Conservation (phyloP, 768 basidiomycete species). For the Tephrocybe sp. region DNA sequence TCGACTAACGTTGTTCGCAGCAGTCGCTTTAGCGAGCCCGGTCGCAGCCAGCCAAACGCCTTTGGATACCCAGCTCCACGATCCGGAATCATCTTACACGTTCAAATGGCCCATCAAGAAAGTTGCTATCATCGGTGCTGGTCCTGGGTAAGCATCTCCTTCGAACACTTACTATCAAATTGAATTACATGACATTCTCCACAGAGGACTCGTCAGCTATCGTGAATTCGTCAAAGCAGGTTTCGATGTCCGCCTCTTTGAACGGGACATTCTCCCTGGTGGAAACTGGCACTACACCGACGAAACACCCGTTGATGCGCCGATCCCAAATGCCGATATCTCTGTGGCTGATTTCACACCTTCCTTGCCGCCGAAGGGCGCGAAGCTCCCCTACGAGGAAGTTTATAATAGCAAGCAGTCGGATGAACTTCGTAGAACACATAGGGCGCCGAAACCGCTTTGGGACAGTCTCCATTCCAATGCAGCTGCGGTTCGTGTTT, state of each 20-base stretch:
- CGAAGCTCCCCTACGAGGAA: slow-evolving; percentile 27
- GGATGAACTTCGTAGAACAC: slow-evolving; percentile 23
- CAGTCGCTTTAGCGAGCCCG: neutral
- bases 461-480: slow-evolving; percentile 36
- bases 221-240: slow-evolving; percentile 34
- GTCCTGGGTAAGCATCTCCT: slow-evolving; percentile 33
- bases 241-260: slow-evolving; percentile 35
- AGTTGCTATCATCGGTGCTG: slow-evolving; percentile 41
- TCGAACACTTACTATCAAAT: neutral
- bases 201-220: slow-evolving; percentile 36
- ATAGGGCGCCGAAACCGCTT: slow-evolving; percentile 37
- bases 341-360: slow-evolving; percentile 34
- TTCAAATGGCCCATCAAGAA: slow-evolving; percentile 38
- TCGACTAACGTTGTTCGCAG: neutral
- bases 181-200: neutral
- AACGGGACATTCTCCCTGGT: slow-evolving; percentile 37
- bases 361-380: slow-evolving; percentile 33
- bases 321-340: slow-evolving; percentile 34
- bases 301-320: slow-evolving; percentile 31
- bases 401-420: slow-evolving; percentile 21
- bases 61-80: neutral
- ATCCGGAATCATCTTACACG: slow-evolving; percentile 27
- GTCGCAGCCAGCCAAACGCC: neutral
- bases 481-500: slow-evolving; percentile 30
- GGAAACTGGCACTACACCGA: slow-evolving; percentile 46